Base-by-base conservation (phyloP, 2,329 filamentous ascomycete species). In the Pseudocercospora crystallina region DNA sequence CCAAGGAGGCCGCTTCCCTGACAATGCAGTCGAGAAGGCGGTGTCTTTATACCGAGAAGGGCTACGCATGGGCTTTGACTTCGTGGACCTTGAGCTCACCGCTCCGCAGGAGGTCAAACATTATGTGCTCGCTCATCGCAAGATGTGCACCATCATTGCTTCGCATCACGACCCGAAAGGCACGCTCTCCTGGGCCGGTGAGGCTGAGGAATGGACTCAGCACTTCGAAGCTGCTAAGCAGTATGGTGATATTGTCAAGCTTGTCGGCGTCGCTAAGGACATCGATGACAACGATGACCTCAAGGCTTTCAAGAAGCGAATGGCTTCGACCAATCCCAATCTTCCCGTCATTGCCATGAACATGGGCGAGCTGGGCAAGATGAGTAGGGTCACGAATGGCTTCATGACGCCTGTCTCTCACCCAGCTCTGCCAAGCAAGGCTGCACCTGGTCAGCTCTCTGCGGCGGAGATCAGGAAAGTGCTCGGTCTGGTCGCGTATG, bases 391-490 rank as follows among this genome's bases (percentile, higher is more conserved):
- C 38, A 76, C 95, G 51, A 99, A 99, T 71, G 79, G 81, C 29
- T 97, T 97, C 76, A 83, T 99, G 76, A 97, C 94, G 0, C 94
- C 94, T 0, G 94, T 99, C 11, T 90, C 90, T 2, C 94, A 97
- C 68, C 88, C 90, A 1, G 81, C 80, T 10, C 78, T 97, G n/a
- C 90, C 92, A 0, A 90, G 91, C 73, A 94, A 94, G 67, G 92
- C 94, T 34, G 94, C 94, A 0, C 92, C 94, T 3, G 94, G 94
- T 1, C 94, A 99, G 66, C 80, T 99, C 43, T 95, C 90, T 3
- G 90, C 92, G 0, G 81, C 84, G 2, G 91, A 99, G 62, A 96
- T 99, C 57, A 85, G 90, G 37, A 82, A 81, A 46, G 89, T 85
- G 2, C 76, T 95, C 17, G 80, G 86, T 1, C 74, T 96, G 39